These are phyloP conservation scores for Teratosphaeria zuluensis DNA, from an alignment of 2,329 filamentous ascomycete genomes.

Conservation along the genomic window DNA sequence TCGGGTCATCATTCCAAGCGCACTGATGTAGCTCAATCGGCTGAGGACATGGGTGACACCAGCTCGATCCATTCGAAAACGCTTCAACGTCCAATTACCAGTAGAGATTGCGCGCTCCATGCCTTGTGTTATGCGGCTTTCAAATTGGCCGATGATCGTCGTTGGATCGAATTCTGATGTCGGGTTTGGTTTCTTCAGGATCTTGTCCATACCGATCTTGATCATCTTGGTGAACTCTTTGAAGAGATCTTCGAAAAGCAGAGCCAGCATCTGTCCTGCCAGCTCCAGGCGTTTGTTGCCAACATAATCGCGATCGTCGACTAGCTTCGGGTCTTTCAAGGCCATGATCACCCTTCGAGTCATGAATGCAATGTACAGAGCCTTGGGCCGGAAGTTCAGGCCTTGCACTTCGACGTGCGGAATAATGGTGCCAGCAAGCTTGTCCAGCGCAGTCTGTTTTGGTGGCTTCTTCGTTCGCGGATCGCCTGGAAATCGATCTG, in stretches of 20 bases:
- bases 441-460: conserved; percentile 85
- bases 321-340: conserved; percentile 74
- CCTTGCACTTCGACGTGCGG: conserved; percentile 88
- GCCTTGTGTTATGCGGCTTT: conserved; percentile 78
- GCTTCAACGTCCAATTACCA: conserved; percentile 94
- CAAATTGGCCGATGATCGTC: conserved; percentile 72
- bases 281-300: conserved; percentile 94
- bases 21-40: conserved; percentile 89
- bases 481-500: conserved; percentile 49
- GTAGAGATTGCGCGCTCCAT: conserved; percentile 96
- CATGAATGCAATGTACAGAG: conserved; percentile 95
- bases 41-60: conserved; percentile 95
- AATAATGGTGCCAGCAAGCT: conserved; percentile 83
- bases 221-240: conserved; percentile 87
- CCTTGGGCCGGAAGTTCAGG: conserved; percentile 93
- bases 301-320: conserved; percentile 95
- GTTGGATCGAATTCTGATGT: conserved; percentile 82
- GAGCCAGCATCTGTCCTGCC: conserved; percentile 84
- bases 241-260: conserved; percentile 96
- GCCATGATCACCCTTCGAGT: conserved; percentile 92
- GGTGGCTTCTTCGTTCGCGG: conserved; percentile 55
- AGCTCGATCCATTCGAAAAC: conserved; percentile 96
- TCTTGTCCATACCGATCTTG: conserved; percentile 90
- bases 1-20: conserved; percentile 98
- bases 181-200: conserved; percentile 84